Base-by-base conservation (phyloP, 257 asterid genomes). In the Scutellaria minor region DNA sequence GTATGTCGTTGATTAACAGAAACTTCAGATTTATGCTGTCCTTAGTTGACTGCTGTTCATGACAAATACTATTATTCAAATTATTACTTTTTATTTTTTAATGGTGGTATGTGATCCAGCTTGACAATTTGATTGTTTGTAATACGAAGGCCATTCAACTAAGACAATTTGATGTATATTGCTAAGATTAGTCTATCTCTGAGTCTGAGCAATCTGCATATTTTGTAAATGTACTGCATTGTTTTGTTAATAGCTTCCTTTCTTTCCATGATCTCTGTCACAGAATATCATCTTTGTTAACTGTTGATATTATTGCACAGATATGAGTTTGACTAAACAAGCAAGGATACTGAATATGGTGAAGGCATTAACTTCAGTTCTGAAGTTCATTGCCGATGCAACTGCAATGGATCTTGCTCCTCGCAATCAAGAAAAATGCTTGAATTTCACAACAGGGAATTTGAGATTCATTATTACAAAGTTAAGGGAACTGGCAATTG, bases 371-470 rank as follows among this genome's bases (percentile, higher is more conserved):
- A 87, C 95, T n/a, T 86, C 90, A 53, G 77, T 88, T 61, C 79
- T 90, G 73, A 89, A 92, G 82, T 90, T 91, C 85, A 73, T 85
- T 41, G 90, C 80, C 46, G 99, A 94, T 82, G 92, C 95, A 64
- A 76, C 77, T 59, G 64, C 84, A 3, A 72, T 86, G 90, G 78
- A 73, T 53, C 86, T 87, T 52, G 76, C 75, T 27, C 78, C 85
- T 65, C 44, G 18, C 61, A 31, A 74, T 80, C 86, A 75, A 68
- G 90, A 85, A 62, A 72, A 68, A 58, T 87, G 90, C 85, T 77
- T 95, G 82, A 83, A 79, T 39, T 88, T 87, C 74, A 77, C 86
- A 8, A 60, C 64, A 58, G 85, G 87, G 64, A 72, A 75, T 58
- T 52, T 88, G 66, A 83, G 85, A 66, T 87, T 88, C 66, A 69